These are phyloP conservation scores for Chlorella sorokiniana DNA, from an alignment of 139 green algal genomes.

Conservation along the genomic window DNA sequence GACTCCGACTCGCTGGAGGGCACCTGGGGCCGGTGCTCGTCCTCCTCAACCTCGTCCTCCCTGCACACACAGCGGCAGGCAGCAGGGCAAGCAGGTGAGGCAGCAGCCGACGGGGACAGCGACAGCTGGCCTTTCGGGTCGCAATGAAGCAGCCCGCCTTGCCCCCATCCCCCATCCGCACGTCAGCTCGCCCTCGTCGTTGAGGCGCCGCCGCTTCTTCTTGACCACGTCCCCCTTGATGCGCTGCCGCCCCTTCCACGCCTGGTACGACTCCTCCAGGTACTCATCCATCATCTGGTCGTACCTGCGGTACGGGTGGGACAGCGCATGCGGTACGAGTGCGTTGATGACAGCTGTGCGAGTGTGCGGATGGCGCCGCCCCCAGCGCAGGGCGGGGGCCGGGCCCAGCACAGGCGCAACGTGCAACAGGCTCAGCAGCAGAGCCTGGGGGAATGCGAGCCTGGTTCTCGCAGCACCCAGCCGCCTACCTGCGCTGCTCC, in stretches of 20 bases:
- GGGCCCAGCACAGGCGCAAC: too few species aligned
- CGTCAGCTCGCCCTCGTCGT: conserved; percentile 66
- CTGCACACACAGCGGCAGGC: neutral
- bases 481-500: conserved; percentile 39
- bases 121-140: neutral
- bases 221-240: conserved; percentile 41
- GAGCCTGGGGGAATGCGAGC: neutral
- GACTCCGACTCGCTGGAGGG: conserved; percentile 12
- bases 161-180: neutral
- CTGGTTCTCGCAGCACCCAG: neutral
- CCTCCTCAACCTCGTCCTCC: conserved; percentile 30
- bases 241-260: conserved; percentile 78
- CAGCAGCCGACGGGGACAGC: neutral
- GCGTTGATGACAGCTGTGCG: too few species aligned
- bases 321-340: neutral
- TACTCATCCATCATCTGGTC: conserved; percentile 82
- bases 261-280: conserved; percentile 86
- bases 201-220: conserved; percentile 66
- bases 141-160: neutral
- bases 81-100: neutral
- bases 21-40: neutral
- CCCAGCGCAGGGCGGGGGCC: too few species aligned
- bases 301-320: conserved; percentile 48
- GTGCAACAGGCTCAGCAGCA: too few species aligned
- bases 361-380: too few species aligned